phyloP scores from a whole-genome alignment of 2,329 filamentous ascomycete species.

The Plectosphaerella cucumerina region DNA sequence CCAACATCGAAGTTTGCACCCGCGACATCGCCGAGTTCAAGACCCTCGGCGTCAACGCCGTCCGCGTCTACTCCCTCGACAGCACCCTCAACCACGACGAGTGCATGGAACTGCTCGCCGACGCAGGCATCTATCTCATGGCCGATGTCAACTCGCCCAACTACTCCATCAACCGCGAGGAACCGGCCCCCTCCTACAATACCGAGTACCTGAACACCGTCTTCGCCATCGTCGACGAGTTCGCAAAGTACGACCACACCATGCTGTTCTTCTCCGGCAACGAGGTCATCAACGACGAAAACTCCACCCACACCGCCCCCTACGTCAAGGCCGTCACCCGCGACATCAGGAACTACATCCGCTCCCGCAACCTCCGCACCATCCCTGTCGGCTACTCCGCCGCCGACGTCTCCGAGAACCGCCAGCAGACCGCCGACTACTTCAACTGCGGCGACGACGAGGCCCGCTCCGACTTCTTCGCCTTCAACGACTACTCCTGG shows the following conservation, averaged over 20 bases:
- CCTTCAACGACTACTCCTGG: constrained; percentile 88
- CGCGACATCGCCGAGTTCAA: constrained; percentile 80
- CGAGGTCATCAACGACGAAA: constrained; percentile 69
- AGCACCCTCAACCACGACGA: constrained; percentile 61
- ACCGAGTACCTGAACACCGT: constrained; percentile 76
- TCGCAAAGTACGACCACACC: constrained; percentile 79
- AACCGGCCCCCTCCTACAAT: constrained; percentile 79
- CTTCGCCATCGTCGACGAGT: constrained; percentile 84
- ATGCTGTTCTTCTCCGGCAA: constrained; percentile 83
- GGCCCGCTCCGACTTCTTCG: constrained; percentile 82
- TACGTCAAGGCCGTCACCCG: constrained; percentile 77
- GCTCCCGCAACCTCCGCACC: constrained; percentile 54
- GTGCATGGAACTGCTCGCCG: constrained; percentile 78
- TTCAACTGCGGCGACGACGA: constrained; percentile 90
- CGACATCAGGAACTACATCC: constrained; percentile 70
- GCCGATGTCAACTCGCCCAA: constrained; percentile 86
- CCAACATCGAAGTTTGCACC: constrained; percentile 64
- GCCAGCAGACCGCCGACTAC: constrained; percentile 81
- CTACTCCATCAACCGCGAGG: constrained; percentile 79
- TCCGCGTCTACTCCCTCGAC: constrained; percentile 85
- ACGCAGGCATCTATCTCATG: constrained; percentile 87
- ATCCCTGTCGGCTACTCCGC: constrained; percentile 73
- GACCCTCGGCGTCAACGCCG: constrained; percentile 81
- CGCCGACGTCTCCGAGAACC: constrained; percentile 81
- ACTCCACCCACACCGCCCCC: constrained; percentile 62